A percentile compares a stretch with the other conserved stretches of the same genome.
Evolutionary conservation across 345 rosid genomes (phyloP).

Genomic region (Microcos paniculata): DNA sequence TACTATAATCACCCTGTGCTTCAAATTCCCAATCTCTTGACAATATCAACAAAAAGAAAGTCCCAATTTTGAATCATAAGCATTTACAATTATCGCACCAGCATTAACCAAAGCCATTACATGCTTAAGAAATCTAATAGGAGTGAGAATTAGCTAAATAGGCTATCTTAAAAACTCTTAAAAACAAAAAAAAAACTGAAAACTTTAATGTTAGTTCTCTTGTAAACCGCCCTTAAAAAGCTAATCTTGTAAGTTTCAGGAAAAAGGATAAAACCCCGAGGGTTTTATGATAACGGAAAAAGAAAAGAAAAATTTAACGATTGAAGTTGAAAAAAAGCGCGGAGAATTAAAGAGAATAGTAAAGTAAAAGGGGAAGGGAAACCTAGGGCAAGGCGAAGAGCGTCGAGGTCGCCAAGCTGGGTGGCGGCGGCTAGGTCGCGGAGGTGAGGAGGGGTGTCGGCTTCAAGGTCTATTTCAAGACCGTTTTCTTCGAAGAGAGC

Average conservation of each 20-base stretch:
- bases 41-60: background rate
- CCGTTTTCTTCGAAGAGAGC: slow-evolving; percentile 62
- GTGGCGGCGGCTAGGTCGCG: slow-evolving; percentile 69
- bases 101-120: background rate
- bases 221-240: background rate
- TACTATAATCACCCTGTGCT: background rate
- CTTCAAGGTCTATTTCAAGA: slow-evolving; percentile 42
- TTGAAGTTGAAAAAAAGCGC: background rate
- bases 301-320: background rate
- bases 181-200: background rate
- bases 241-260: background rate
- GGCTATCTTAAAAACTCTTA: background rate
- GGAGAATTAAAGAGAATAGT: background rate
- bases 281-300: background rate
- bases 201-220: background rate
- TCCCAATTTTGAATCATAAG: background rate
- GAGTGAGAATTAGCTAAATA: background rate
- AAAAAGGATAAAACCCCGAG: background rate
- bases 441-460: slow-evolving; percentile 65
- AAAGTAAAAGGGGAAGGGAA: background rate
- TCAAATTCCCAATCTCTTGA: background rate
- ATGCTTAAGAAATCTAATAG: background rate
- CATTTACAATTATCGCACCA: background rate
- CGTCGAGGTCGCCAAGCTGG: slow-evolving; percentile 59
- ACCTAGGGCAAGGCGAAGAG: slow-evolving; percentile 83